Conservation (phyloP, 176 grass and related monocot species). For the Thinopyrum elongatum region DNA sequence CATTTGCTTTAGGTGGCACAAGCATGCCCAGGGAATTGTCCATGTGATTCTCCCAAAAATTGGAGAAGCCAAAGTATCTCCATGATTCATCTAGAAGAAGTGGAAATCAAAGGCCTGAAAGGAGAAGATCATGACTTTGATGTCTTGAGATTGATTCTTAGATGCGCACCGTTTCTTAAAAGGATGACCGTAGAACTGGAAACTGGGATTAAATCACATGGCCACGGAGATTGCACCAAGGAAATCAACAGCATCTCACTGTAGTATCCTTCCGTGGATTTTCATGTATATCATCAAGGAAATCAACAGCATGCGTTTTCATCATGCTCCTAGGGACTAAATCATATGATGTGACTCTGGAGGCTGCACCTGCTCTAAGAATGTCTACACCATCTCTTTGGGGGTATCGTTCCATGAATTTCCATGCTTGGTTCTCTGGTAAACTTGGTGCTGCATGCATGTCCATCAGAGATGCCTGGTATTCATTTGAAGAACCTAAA, state of each 20-base stretch:
- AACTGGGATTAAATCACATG: background rate
- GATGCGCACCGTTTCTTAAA: background rate
- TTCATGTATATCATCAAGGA: background rate
- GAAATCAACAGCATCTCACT: background rate
- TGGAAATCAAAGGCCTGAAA: background rate
- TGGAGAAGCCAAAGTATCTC: background rate
- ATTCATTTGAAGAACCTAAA: background rate
- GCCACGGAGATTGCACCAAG: background rate
- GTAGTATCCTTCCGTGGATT: background rate
- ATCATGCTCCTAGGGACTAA: background rate
- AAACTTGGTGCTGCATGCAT: too few relatives aligned
- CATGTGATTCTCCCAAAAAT: background rate
- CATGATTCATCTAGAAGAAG: background rate
- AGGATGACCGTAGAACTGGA: background rate
- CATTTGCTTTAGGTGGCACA: background rate
- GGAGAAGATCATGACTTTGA: background rate
- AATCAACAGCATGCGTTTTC: background rate
- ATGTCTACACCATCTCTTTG: too few relatives aligned
- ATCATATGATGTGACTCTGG: too few relatives aligned
- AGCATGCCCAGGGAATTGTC: background rate
- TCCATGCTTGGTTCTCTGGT: too few relatives aligned
- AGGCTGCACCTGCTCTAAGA: too few relatives aligned
- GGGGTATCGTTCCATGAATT: too few relatives aligned
- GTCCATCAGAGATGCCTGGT: background rate
- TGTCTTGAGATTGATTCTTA: background rate